Evolutionary conservation across 352 stramenopile genomes (phyloP).

Genomic region (Peronospora farinosa): DNA sequence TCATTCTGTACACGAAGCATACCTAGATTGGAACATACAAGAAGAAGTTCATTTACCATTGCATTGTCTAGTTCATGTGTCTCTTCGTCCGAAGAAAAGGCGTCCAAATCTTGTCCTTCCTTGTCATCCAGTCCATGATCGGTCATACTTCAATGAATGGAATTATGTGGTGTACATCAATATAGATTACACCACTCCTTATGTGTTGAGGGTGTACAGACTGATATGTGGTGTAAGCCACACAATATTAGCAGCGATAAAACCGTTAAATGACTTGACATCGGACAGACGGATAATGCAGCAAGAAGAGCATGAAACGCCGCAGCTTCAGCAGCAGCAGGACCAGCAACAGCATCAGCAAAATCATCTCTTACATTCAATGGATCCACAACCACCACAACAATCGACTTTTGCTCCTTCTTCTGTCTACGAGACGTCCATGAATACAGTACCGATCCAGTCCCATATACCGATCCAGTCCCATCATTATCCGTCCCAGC

Average conservation of each 20-base stretch:
- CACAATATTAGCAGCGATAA: too few species aligned
- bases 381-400: conserved; percentile 1
- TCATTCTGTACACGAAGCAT: conserved; percentile 63
- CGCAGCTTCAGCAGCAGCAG: conserved; percentile 7
- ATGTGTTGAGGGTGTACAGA: too few species aligned
- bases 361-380: background rate
- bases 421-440: conserved; percentile 11
- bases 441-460: conserved; percentile 20
- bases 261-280: background rate
- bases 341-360: conserved; percentile 7
- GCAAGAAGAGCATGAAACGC: conserved; percentile 7
- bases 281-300: conserved; percentile 8
- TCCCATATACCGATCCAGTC: too few species aligned
- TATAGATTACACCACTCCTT: too few species aligned
- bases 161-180: too few species aligned
- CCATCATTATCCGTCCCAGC: conserved; percentile 13
- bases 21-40: conserved; percentile 84
- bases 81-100: conserved; percentile 47
- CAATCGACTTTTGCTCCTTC: conserved; percentile 15
- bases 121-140: too few species aligned
- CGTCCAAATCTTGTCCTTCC: conserved; percentile 33
- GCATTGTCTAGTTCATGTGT: conserved; percentile 46
- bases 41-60: conserved; percentile 85
- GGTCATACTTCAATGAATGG: too few species aligned
- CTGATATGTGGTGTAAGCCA: too few species aligned